These are phyloP conservation scores for Trypanosomatidae sp. DNA, from an alignment of 208 protist species.

Conservation along the genomic window DNA sequence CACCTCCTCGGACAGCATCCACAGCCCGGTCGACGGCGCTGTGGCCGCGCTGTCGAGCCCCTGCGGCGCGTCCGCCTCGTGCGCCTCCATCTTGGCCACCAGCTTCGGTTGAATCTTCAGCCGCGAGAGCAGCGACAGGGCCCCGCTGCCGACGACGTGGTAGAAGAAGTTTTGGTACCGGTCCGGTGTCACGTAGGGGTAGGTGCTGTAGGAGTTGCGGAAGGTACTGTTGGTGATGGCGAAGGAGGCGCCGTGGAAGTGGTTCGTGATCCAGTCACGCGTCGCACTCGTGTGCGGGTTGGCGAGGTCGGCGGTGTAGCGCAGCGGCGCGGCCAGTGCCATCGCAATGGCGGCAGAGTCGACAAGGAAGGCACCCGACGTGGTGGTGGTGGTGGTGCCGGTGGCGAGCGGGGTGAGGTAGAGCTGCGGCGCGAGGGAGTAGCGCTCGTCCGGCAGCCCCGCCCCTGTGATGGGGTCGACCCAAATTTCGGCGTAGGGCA, in stretches of 20 bases:
- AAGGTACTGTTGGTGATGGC: conserved; percentile 59
- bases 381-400: neutral
- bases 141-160: conserved; percentile 51
- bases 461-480: conserved; percentile 71
- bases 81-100: conserved; percentile 24
- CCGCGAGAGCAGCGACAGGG: conserved; percentile 47
- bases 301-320: conserved; percentile 46
- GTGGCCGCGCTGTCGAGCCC: neutral
- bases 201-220: conserved; percentile 58
- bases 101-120: conserved; percentile 55
- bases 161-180: conserved; percentile 63
- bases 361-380: conserved; percentile 32
- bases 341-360: conserved; percentile 63
- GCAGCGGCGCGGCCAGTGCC: conserved; percentile 45
- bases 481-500: conserved; percentile 64
- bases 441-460: conserved; percentile 62
- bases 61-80: neutral
- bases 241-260: conserved; percentile 77
- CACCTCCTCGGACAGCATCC: conserved; percentile 16
- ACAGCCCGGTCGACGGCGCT: conserved; percentile 14
- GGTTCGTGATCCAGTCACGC: conserved; percentile 67
- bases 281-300: conserved; percentile 44
- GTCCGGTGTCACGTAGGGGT: conserved; percentile 49
- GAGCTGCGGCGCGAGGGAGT: conserved; percentile 76
- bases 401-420: conserved; percentile 29